Percentiles rank a stretch among this genome's conserved stretches.
phyloP scores from a whole-genome alignment of 2,329 filamentous ascomycete species.

The Oidium heveae region DNA sequence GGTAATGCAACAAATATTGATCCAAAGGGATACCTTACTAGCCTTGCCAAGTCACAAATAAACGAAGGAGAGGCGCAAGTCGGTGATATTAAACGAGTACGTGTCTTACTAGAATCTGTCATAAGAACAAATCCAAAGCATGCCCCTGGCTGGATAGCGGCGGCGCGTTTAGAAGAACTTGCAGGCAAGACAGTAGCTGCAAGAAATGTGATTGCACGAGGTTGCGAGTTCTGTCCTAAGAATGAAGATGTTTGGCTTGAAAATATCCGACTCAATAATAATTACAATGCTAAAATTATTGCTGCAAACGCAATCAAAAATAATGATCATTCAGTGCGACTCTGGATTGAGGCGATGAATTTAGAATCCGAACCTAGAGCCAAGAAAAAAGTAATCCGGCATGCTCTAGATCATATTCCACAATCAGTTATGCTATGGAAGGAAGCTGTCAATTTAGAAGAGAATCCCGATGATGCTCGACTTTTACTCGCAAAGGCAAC shows the following conservation, averaged over 20 bases:
- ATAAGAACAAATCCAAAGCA: slow-evolving; percentile 94
- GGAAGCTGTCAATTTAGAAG: slow-evolving; percentile 83
- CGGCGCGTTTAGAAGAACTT: slow-evolving; percentile 73
- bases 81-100: slow-evolving; percentile 83
- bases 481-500: slow-evolving; percentile 83
- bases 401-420: slow-evolving; percentile 76
- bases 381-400: slow-evolving; percentile 78
- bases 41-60: slow-evolving; percentile 56
- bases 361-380: slow-evolving; percentile 59
- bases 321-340: slow-evolving; percentile 62
- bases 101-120: slow-evolving; percentile 80
- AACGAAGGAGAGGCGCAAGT: slow-evolving; percentile 63
- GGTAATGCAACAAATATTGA: slow-evolving; percentile 83
- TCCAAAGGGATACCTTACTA: slow-evolving; percentile 87
- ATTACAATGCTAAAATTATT: slow-evolving; percentile 84
- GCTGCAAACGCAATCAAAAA: slow-evolving; percentile 80
- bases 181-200: slow-evolving; percentile 81
- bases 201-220: slow-evolving; percentile 64
- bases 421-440: slow-evolving; percentile 97
- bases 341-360: slow-evolving; percentile 93
- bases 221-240: slow-evolving; percentile 75
- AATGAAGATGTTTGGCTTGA: slow-evolving; percentile 93
- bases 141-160: slow-evolving; percentile 85
- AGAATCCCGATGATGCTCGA: slow-evolving; percentile 66
- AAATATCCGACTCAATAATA: slow-evolving; percentile 79